Conservation (phyloP, 768 basidiomycete species). For the Auricularia heimuer region DNA sequence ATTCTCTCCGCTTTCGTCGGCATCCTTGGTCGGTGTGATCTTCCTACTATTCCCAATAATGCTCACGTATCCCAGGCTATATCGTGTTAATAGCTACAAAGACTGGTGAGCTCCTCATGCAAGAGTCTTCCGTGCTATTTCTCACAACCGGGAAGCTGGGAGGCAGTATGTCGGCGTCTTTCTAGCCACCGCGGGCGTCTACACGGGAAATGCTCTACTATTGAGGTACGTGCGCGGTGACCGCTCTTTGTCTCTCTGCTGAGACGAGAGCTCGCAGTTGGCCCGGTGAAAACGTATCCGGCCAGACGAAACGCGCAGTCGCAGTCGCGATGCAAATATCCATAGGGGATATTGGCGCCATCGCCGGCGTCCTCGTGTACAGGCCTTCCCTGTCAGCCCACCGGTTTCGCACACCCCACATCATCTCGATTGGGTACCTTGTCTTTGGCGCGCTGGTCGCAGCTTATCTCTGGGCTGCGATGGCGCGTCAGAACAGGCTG, state of each 20-base stretch:
- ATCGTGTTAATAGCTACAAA: slow-evolving; percentile 41
- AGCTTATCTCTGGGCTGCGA: slow-evolving; percentile 36
- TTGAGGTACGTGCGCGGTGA: slow-evolving; percentile 31
- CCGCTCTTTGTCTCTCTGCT: not conserved
- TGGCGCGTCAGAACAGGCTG: slow-evolving; percentile 40
- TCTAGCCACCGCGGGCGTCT: slow-evolving; percentile 46
- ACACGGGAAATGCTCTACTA: slow-evolving; percentile 47
- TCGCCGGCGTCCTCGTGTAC: slow-evolving; percentile 46
- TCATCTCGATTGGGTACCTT: slow-evolving; percentile 51
- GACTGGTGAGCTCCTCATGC: slow-evolving; percentile 25
- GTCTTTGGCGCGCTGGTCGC: slow-evolving; percentile 36
- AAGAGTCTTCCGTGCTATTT: not conserved
- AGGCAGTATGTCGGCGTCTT: slow-evolving; percentile 49
- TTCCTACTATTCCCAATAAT: not conserved
- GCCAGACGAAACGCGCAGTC: slow-evolving; percentile 55
- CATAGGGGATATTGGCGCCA: slow-evolving; percentile 51
- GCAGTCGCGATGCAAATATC: slow-evolving; percentile 57
- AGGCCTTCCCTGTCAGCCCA: slow-evolving; percentile 37
- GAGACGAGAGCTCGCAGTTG: slow-evolving; percentile 24
- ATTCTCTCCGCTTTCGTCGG: slow-evolving; percentile 38
- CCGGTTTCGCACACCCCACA: slow-evolving; percentile 44
- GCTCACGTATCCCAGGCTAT: slow-evolving; percentile 32
- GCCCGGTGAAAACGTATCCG: slow-evolving; percentile 60
- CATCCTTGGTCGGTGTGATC: slow-evolving; percentile 34
- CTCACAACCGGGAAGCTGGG: slow-evolving; percentile 25